Evolutionary conservation across 1,284 basidiomycete genomes (phyloP).

Genomic region (Puccinia sorghi): DNA sequence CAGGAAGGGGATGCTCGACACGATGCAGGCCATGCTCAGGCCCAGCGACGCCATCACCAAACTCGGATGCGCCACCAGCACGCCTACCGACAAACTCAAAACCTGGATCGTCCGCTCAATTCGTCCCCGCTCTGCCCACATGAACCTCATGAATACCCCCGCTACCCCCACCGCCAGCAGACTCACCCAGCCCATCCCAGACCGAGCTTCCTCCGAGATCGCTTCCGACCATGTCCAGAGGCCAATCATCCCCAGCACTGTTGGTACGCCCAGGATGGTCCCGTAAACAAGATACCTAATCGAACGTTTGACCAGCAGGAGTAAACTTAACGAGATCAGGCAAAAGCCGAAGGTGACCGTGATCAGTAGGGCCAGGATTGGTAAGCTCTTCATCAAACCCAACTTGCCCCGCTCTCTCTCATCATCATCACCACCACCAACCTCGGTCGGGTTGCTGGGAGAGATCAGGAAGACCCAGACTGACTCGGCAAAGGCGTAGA

Average conservation of each 20-base stretch:
- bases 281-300: slow-evolving; percentile 44
- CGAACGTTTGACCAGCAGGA: slow-evolving; percentile 38
- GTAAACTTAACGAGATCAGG: slow-evolving; percentile 19
- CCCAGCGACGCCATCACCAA: slow-evolving; percentile 37
- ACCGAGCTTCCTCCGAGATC: slow-evolving; percentile 5
- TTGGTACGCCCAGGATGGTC: slow-evolving; percentile 31
- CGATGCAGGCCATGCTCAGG: slow-evolving; percentile 34
- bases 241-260: slow-evolving; percentile 29
- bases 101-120: slow-evolving; percentile 41
- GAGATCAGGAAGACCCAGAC: slow-evolving; percentile 21
- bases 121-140: slow-evolving; percentile 29
- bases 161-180: slow-evolving; percentile 14
- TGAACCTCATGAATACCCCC: background rate
- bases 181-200: slow-evolving; percentile 38
- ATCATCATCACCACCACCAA: background rate
- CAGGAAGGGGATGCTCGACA: slow-evolving; percentile 40
- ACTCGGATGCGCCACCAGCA: slow-evolving; percentile 40
- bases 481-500: slow-evolving; percentile 35
- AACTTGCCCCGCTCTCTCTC: background rate
- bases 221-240: slow-evolving; percentile 45
- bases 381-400: slow-evolving; percentile 22
- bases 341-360: slow-evolving; percentile 34
- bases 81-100: slow-evolving; percentile 20
- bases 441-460: background rate
- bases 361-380: slow-evolving; percentile 30